These are phyloP conservation scores for Boletus tomentosulus DNA, from an alignment of 768 basidiomycete species.

Conservation along the genomic window DNA sequence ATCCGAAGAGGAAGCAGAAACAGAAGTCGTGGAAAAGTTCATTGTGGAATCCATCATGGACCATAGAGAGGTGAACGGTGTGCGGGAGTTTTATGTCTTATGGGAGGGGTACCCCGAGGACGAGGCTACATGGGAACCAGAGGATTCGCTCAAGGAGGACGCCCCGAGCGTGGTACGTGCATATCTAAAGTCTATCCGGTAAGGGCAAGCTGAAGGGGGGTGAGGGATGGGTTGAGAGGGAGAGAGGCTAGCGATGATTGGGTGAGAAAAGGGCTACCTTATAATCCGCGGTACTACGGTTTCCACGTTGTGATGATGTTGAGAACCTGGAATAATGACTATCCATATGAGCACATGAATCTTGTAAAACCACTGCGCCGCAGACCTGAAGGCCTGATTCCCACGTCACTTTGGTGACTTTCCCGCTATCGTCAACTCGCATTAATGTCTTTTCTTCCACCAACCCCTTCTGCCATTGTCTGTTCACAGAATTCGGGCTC, in stretches of 20 bases:
- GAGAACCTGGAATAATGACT: background rate
- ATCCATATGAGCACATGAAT: background rate
- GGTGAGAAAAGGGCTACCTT: conserved; percentile 13
- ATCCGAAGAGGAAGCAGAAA: conserved; percentile 30
- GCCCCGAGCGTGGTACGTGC: conserved; percentile 42
- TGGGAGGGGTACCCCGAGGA: conserved; percentile 53
- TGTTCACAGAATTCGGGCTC: too few species aligned
- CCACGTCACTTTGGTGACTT: background rate
- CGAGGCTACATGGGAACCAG: conserved; percentile 60
- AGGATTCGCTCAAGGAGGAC: conserved; percentile 42
- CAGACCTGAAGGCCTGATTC: background rate
- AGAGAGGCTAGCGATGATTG: background rate
- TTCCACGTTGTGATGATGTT: conserved; percentile 15
- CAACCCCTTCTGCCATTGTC: background rate
- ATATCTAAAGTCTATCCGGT: conserved; percentile 30
- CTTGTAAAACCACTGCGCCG: background rate
- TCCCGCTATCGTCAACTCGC: background rate
- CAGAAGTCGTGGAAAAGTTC: conserved; percentile 38
- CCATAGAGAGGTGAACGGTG: conserved; percentile 36
- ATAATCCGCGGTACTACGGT: conserved; percentile 6
- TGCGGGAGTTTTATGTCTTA: conserved; percentile 43
- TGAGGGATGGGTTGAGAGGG: too few species aligned
- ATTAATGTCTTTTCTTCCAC: background rate
- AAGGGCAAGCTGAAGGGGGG: background rate
- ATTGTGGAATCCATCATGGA: conserved; percentile 37